Conservation (phyloP, 208 protist genomes). For the Entamoeba nuttalli region DNA sequence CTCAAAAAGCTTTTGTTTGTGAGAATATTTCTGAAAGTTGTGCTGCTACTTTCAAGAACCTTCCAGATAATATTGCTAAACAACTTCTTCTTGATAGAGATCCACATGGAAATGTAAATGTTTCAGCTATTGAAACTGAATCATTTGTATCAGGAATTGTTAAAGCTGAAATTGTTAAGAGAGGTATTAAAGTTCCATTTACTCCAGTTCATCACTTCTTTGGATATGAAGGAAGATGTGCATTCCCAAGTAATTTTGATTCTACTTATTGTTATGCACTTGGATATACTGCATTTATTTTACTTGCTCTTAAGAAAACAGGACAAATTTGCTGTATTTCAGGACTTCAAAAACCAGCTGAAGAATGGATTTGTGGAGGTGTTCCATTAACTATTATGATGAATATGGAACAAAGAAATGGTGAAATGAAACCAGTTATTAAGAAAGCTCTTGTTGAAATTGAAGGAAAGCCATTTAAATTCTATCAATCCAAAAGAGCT, state of each 20-base stretch:
- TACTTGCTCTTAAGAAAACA: conserved; percentile 24
- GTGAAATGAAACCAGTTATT: conserved; percentile 29
- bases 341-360: conserved; percentile 11
- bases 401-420: conserved; percentile 32
- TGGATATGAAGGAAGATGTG: conserved; percentile 49
- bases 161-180: neutral
- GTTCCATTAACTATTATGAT: conserved; percentile 38
- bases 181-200: conserved; percentile 27
- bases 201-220: conserved; percentile 44
- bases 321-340: conserved; percentile 38
- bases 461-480: conserved; percentile 20
- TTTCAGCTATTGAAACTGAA: conserved; percentile 49
- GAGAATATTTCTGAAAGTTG: neutral
- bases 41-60: conserved; percentile 17
- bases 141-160: conserved; percentile 27
- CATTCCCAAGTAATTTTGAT: conserved; percentile 45
- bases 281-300: conserved; percentile 25
- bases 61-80: conserved; percentile 26
- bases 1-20: neutral
- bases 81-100: conserved; percentile 29
- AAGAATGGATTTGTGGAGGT: conserved; percentile 34
- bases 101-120: conserved; percentile 40
- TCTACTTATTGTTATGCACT: conserved; percentile 45
- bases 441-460: conserved; percentile 37
- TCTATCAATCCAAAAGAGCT: conserved; percentile 12